Evolutionary conservation across 306 rosid genomes (phyloP), one percentile per base, ranked within the genome.

Genomic region (Hippophae tibetana): DNA sequence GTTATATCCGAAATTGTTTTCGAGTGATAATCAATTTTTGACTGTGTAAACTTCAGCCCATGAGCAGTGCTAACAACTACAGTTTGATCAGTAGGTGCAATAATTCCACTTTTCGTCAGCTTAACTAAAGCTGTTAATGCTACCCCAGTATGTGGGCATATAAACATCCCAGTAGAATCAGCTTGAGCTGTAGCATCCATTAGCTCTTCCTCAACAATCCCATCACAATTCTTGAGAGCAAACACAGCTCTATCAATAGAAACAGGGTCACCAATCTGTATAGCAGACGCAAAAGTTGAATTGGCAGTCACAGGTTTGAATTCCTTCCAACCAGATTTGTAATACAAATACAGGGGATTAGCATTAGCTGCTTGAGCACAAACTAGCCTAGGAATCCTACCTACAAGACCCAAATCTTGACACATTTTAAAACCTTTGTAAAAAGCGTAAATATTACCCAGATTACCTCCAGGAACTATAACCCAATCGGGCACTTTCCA

Each of bases 401-500:
- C 82, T 27, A 89, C 95, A 0, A 86, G 84, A 13, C 95, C 97
- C 48, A 89, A 71, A 4, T 86, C 92, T 52, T 72, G 58, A 59
- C 97, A 86, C 95, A 89, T 86, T 72, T 84, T 74, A 76, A 89
- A 89, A 5, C 95, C 97, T 52, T 89, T 89, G 74, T 89, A 84
- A 51, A 89, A 89, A 0, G 95, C 97, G 56, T 81, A 89, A 1
- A 89, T 89, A 47, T 86, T 86, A 1, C 92, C 97, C 0, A 89
- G 70, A 62, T 86, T 89, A 0, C 97, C 97, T 2, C 92, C 89
- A 0, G 95, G 97, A 10, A 89, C 74, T 13, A 89, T 79, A 7
- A 89, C 97, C 97, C 97, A 89, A 63, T 89, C 87, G 0, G 97
- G 97, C 0, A 89, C 97, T 54, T 78, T 72, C 97, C 97, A 89